These are phyloP conservation scores for Orychophragmus violaceus DNA, from an alignment of 345 rosid genomes.

Conservation along the genomic window DNA sequence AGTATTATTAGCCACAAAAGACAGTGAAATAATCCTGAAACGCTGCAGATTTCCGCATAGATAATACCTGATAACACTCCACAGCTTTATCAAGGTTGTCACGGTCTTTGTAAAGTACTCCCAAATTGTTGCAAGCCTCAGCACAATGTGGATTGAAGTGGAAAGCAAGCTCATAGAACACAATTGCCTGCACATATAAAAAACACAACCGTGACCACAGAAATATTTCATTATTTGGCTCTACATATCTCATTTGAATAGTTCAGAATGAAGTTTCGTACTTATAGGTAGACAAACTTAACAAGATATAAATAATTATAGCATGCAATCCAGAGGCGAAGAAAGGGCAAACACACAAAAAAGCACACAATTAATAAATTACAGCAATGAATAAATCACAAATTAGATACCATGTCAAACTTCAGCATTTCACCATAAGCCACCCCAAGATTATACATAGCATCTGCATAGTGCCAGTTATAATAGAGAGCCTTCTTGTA, in stretches of 20 bases:
- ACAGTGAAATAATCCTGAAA: conserved; percentile 7
- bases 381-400: not conserved
- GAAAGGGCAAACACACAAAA: not conserved
- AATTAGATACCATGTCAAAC: conserved; percentile 70
- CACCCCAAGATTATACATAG: conserved; percentile 99
- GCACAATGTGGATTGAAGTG: conserved; percentile 99
- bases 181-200: conserved; percentile 75
- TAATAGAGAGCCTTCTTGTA: conserved; percentile 97
- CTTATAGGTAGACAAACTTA: not conserved
- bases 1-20: conserved; percentile 3
- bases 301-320: not conserved
- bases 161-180: conserved; percentile 97
- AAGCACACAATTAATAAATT: not conserved
- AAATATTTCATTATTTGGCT: not conserved
- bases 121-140: conserved; percentile 99
- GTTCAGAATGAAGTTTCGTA: not conserved
- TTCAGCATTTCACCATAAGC: conserved; percentile 99
- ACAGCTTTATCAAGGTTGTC: conserved; percentile 99
- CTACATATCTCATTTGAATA: not conserved
- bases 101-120: conserved; percentile 96
- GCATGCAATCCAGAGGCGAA: not conserved
- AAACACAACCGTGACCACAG: conserved; percentile 1
- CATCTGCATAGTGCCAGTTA: conserved; percentile 99
- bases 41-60: conserved; percentile 13
- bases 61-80: conserved; percentile 89